Percentiles rank a stretch among this genome's conserved stretches.
phyloP scores from a whole-genome alignment of 2,329 filamentous ascomycete genomes.

The Penicillium sp. region DNA sequence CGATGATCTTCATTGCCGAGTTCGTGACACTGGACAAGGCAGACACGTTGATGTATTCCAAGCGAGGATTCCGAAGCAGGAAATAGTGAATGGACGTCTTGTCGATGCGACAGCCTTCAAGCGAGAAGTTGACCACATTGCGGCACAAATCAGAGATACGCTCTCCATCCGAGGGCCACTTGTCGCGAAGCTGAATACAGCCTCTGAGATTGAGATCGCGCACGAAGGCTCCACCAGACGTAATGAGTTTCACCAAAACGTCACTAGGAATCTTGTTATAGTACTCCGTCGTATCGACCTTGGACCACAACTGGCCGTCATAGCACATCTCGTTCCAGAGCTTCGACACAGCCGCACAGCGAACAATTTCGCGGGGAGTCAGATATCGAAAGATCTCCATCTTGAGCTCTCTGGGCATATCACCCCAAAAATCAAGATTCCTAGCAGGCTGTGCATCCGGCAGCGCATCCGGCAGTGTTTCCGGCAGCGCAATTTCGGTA shows the following conservation, averaged over 20 bases:
- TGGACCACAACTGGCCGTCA: slow-evolving; percentile 90
- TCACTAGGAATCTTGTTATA: slow-evolving; percentile 83
- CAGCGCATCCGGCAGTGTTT: slow-evolving; percentile 12
- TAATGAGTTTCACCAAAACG: slow-evolving; percentile 80
- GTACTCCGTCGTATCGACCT: slow-evolving; percentile 79
- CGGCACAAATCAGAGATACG: slow-evolving; percentile 74
- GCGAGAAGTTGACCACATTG: slow-evolving; percentile 81
- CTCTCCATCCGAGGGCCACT: slow-evolving; percentile 68
- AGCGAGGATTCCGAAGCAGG: slow-evolving; percentile 71
- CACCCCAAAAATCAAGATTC: slow-evolving; percentile 70
- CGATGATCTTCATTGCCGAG: slow-evolving; percentile 80
- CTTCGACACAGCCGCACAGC: slow-evolving; percentile 73
- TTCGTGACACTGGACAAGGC: slow-evolving; percentile 75
- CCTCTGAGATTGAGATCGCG: slow-evolving; percentile 86
- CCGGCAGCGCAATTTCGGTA: not conserved
- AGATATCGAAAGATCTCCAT: slow-evolving; percentile 75
- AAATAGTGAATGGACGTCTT: slow-evolving; percentile 73
- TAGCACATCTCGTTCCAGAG: slow-evolving; percentile 81
- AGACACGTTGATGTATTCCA: slow-evolving; percentile 83
- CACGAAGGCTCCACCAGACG: slow-evolving; percentile 81
- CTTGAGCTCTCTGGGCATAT: slow-evolving; percentile 78
- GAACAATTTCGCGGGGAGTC: slow-evolving; percentile 75
- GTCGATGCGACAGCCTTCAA: slow-evolving; percentile 88
- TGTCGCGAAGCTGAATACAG: slow-evolving; percentile 83
- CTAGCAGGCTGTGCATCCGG: slow-evolving; percentile 31